phyloP scores from a whole-genome alignment of 139 green algal species.

The Prasinococcaceae sp. region DNA sequence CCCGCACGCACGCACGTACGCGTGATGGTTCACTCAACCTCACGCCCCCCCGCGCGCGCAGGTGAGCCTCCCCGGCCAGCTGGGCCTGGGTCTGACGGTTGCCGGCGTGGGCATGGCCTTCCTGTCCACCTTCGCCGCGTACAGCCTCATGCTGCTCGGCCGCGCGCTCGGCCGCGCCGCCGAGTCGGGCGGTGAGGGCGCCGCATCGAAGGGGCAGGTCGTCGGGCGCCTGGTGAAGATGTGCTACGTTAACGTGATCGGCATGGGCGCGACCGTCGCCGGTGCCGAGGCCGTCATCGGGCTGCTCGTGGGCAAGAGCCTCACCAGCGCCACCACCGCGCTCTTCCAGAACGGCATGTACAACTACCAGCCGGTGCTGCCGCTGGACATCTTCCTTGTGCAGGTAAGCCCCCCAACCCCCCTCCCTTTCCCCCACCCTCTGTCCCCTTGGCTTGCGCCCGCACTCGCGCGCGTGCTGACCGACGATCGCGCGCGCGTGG shows the following conservation, averaged over 20 bases:
- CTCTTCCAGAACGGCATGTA: conserved; percentile 21
- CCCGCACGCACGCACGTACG: too few relatives aligned
- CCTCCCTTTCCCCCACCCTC: neutral
- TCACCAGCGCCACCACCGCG: conserved; percentile 61
- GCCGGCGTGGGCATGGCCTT: conserved; percentile 81
- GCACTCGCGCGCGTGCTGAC: too few relatives aligned
- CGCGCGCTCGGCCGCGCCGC: too few relatives aligned
- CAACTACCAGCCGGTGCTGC: conserved; percentile 85
- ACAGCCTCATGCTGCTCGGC: too few relatives aligned
- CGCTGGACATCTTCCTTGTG: conserved; percentile 96
- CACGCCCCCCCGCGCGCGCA: too few relatives aligned
- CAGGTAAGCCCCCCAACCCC: conserved; percentile 56
- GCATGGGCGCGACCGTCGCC: conserved; percentile 59
- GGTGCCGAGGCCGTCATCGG: conserved; percentile 75
- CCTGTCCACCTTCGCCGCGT: conserved; percentile 73
- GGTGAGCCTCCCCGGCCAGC: too few relatives aligned
- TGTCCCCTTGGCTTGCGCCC: neutral
- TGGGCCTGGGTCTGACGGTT: conserved; percentile 80
- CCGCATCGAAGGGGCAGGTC: too few relatives aligned
- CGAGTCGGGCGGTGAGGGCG: too few relatives aligned
- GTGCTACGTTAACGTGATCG: conserved; percentile 73
- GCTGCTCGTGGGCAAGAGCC: conserved; percentile 91
- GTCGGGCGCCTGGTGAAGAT: too few relatives aligned
- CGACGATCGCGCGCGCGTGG: too few relatives aligned
- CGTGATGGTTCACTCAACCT: too few relatives aligned